Base-by-base conservation (phyloP, 768 basidiomycete genomes). In the Macrolepiota albuminosa region DNA sequence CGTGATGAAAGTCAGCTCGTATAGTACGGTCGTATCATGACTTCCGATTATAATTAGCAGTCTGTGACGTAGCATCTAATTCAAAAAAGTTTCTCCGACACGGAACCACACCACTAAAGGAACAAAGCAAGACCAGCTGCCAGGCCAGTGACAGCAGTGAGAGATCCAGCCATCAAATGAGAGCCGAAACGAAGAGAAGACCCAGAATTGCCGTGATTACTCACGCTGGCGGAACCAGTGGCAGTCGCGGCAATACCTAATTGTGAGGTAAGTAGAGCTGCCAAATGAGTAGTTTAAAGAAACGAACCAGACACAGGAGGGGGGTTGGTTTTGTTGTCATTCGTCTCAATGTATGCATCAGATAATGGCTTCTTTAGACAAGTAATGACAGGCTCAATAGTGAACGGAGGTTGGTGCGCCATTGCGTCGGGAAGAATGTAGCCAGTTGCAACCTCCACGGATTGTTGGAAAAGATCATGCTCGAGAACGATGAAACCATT, bases 401-500 rank as follows among this genome's bases (percentile, higher is more conserved):
- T 82, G 76, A 92, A 87, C 18, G 75, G 57, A 21, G 85, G 86
- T 40, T 80, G 74, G 69, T 82, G 83, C 4, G 86, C 85, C 61
- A 92, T 75, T 6, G 90, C 93, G 67, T 86, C 84, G 3, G 93
- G 93, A 16, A 94, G 80, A 67, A 94, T 85, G 75, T 94, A 94
- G 40, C 89, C 91, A 42, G 88, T 88, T 4, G 93, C 92, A 24
- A 95, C 80, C 61, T 94, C 89, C 47, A 94, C 92, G 1, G 86
- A 80, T 70, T 93, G 87, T 72, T 87, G 84, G 78, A 91, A 94
- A 37, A 93, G 79, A 72, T 94, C 93, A 70, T 91, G 89, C 71
- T 91, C 90, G 39, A 96, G 81, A 53, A 92, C 89, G 66, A 96
- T 92, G 79, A 96, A 96, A 11, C 94, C 94, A n/a, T 72, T 83